phyloP scores from a whole-genome alignment of 495 filamentous ascomycete genomes.

The Lasiosphaeriaceae sp. region DNA sequence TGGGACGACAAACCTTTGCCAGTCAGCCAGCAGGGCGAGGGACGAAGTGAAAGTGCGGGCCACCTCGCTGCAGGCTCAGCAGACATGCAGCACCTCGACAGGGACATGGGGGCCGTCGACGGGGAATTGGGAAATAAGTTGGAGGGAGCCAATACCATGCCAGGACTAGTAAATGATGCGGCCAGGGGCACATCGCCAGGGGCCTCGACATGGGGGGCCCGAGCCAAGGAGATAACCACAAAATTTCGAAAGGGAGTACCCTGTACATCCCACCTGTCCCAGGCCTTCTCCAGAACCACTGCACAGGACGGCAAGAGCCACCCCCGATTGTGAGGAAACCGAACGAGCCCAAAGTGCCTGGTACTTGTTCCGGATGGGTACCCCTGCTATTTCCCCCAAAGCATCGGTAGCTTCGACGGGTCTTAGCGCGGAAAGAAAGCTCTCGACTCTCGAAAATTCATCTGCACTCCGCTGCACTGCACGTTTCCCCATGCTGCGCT shows the following conservation, averaged over 20 bases:
- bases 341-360: background rate
- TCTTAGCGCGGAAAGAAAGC: conserved; percentile 1
- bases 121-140: conserved; percentile 29
- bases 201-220: conserved; percentile 20
- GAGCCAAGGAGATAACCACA: conserved; percentile 17
- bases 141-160: conserved; percentile 22
- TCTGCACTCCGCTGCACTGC: conserved; percentile 4
- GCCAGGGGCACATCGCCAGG: conserved; percentile 23
- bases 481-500: background rate
- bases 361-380: background rate
- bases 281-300: background rate
- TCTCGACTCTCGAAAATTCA: background rate
- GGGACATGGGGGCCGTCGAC: conserved; percentile 8
- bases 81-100: background rate
- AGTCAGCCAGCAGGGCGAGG: background rate
- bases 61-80: background rate
- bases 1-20: background rate
- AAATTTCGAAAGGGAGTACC: conserved; percentile 18
- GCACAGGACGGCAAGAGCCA: background rate
- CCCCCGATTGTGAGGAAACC: background rate
- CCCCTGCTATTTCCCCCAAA: background rate
- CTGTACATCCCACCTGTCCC: conserved; percentile 1
- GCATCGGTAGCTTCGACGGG: conserved; percentile 1
- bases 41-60: conserved; percentile 7
- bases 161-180: conserved; percentile 15